Conservation (phyloP, 1,139 yeast genomes). For the Eremothecium sinecaudum region DNA sequence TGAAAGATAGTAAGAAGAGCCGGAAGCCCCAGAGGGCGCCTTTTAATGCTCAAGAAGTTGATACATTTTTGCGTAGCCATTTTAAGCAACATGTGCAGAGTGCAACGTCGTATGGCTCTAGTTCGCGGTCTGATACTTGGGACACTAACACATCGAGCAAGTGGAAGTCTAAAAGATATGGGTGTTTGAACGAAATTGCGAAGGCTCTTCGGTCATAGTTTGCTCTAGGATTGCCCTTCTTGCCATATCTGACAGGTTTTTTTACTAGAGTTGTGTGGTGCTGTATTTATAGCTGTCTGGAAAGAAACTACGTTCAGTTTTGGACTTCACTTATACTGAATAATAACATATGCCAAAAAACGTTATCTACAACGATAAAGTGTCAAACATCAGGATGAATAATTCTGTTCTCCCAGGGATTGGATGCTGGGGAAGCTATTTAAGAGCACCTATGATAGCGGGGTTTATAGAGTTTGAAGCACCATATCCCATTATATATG, state of each 20-base stretch:
- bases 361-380: no score
- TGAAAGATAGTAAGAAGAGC: conserved; percentile 6
- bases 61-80: conserved; percentile 17
- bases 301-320: no score
- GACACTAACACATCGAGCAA: conserved; percentile 23
- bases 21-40: conserved; percentile 14
- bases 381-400: no score
- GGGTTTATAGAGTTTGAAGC: no score
- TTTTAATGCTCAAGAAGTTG: conserved; percentile 25
- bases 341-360: no score
- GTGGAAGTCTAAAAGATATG: conserved; percentile 25
- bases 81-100: conserved; percentile 14
- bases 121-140: conserved; percentile 22
- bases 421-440: no score
- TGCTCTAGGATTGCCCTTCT: neutral
- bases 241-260: neutral
- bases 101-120: conserved; percentile 5
- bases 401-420: no score
- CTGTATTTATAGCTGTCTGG: no score
- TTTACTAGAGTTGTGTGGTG: no score
- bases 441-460: no score
- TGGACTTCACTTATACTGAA: no score
- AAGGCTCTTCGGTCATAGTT: conserved; percentile 13
- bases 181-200: conserved; percentile 23
- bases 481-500: no score